Conservation (phyloP, 2,329 filamentous ascomycete genomes). For the Neospermospora avenae region DNA sequence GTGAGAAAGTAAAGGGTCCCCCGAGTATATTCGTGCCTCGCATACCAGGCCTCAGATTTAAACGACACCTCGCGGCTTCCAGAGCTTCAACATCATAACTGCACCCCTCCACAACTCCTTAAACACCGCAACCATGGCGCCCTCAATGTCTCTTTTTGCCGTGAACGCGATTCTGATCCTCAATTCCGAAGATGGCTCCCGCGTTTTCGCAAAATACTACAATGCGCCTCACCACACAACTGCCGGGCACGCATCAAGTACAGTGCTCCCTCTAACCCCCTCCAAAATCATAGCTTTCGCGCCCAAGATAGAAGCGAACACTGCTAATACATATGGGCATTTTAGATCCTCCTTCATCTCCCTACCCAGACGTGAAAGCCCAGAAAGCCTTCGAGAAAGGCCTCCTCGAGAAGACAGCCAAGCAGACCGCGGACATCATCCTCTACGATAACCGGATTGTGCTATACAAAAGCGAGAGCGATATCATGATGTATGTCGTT, state of each 20-base stretch:
- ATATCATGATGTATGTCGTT: slow-evolving; percentile 95
- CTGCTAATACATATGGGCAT: neutral
- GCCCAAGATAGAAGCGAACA: neutral
- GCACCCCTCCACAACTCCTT: neutral
- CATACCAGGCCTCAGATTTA: slow-evolving; percentile 7
- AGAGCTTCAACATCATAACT: neutral
- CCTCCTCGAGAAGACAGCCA: slow-evolving; percentile 89
- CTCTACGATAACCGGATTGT: slow-evolving; percentile 96
- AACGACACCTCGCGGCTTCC: slow-evolving; percentile 16
- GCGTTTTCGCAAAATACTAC: slow-evolving; percentile 96
- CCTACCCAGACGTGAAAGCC: slow-evolving; percentile 85
- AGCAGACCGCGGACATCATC: slow-evolving; percentile 93
- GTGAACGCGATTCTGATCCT: slow-evolving; percentile 77
- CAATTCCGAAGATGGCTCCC: slow-evolving; percentile 80
- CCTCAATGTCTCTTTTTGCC: slow-evolving; percentile 71
- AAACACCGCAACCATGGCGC: slow-evolving; percentile 54
- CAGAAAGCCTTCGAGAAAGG: slow-evolving; percentile 98
- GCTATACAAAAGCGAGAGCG: slow-evolving; percentile 96
- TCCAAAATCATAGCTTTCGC: slow-evolving; percentile 4
- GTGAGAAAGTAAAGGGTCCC: too few relatives aligned
- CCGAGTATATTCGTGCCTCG: slow-evolving; percentile 6
- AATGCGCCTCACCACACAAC: slow-evolving; percentile 57
- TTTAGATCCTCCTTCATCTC: slow-evolving; percentile 56
- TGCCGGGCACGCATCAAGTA: slow-evolving; percentile 4
- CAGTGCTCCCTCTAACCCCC: slow-evolving; percentile 11